These are phyloP conservation scores for Botrytis fabae DNA, from an alignment of 2,329 filamentous ascomycete species.

Conservation along the genomic window DNA sequence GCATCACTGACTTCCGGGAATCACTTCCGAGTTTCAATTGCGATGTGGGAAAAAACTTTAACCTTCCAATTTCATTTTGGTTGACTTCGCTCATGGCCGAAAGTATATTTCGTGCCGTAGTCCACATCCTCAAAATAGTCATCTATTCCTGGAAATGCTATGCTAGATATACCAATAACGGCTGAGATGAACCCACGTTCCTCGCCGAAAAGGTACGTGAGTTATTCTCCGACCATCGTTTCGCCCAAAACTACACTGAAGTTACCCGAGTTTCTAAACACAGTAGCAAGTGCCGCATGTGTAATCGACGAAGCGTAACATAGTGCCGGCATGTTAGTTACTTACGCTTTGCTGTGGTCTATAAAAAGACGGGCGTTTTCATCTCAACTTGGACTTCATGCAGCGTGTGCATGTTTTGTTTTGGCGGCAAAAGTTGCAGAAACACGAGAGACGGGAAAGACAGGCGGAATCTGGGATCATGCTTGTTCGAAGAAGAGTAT, in stretches of 20 bases:
- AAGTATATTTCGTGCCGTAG: not conserved
- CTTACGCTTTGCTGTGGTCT: not conserved
- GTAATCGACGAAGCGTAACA: not conserved
- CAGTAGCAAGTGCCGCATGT: not conserved
- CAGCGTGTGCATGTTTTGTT: not conserved
- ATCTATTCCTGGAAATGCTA: not conserved
- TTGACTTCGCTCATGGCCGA: slow-evolving; percentile 16
- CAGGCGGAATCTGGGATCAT: not conserved
- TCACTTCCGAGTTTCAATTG: not conserved
- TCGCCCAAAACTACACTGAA: not conserved
- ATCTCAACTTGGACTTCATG: not conserved
- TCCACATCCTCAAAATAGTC: not conserved
- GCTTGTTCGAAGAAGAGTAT: not conserved
- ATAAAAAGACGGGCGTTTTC: not conserved
- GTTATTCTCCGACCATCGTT: not conserved
- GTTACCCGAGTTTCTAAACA: not conserved
- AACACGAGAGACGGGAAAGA: not conserved
- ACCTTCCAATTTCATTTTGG: not conserved
- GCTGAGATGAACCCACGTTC: not conserved
- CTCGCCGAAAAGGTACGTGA: slow-evolving; percentile 4
- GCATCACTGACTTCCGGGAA: not conserved
- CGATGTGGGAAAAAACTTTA: not conserved
- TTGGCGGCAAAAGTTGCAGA: not conserved
- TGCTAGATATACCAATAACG: not conserved
- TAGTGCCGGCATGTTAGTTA: not conserved